These are phyloP conservation scores for Talaromyces sp. DNA, from an alignment of 2,329 filamentous ascomycete genomes.

Conservation along the genomic window DNA sequence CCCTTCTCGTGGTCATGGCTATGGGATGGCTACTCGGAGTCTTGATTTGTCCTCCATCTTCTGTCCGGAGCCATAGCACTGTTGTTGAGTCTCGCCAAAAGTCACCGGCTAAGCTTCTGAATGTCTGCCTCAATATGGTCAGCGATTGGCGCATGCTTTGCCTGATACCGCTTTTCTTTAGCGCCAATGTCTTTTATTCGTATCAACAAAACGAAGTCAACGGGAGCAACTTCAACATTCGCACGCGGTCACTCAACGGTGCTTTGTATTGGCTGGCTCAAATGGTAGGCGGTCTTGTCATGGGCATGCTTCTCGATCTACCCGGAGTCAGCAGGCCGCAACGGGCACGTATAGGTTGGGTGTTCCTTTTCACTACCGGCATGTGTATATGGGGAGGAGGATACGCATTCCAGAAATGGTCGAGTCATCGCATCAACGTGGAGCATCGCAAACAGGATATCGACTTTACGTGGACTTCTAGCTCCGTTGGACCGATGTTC, in stretches of 20 bases:
- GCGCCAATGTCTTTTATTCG: conserved; percentile 53
- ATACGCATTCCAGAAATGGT: conserved; percentile 63
- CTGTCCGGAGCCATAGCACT: conserved; percentile 39
- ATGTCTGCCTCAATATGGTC: conserved; percentile 30
- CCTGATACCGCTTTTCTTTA: conserved; percentile 55
- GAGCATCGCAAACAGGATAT: conserved; percentile 44
- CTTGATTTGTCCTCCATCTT: conserved; percentile 49
- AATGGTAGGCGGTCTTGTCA: conserved; percentile 49
- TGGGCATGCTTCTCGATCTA: conserved; percentile 38
- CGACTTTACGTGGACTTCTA: conserved; percentile 47
- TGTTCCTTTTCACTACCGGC: conserved; percentile 47
- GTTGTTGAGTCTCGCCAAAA: background rate
- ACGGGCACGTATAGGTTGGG: conserved; percentile 50
- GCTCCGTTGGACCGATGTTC: conserved; percentile 62
- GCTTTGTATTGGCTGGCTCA: conserved; percentile 53
- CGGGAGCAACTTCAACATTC: conserved; percentile 50
- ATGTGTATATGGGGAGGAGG: conserved; percentile 60
- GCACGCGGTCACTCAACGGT: conserved; percentile 51
- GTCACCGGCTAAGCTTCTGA: background rate
- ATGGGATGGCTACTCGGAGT: conserved; percentile 48
- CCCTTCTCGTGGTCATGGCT: conserved; percentile 49
- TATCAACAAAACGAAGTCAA: conserved; percentile 55
- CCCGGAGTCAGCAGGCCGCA: conserved; percentile 42
- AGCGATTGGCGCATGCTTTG: conserved; percentile 46
- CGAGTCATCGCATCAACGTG: conserved; percentile 42